A percentile compares a stretch with the other conserved stretches of the same genome.
Conservation (phyloP, 1,284 basidiomycete species). For the Erythrobasidium hasegawianum region DNA sequence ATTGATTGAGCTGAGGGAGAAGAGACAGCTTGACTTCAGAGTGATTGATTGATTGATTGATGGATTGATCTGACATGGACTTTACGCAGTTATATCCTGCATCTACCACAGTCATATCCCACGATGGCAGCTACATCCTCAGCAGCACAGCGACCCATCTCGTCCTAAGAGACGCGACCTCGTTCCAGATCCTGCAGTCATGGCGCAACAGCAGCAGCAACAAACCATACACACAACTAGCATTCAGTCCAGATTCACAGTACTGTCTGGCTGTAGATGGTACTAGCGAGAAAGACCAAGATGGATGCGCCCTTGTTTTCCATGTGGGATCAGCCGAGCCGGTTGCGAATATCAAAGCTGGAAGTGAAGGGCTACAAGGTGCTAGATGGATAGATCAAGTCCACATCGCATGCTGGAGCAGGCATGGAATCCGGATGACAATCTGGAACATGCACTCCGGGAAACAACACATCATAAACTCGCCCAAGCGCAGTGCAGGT, state of each 20-base stretch:
- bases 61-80: slow-evolving; percentile 7
- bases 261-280: slow-evolving; percentile 20
- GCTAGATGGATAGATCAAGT: slow-evolving; percentile 17
- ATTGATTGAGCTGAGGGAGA: not conserved
- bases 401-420: slow-evolving; percentile 21
- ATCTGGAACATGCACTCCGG: slow-evolving; percentile 35
- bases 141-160: slow-evolving; percentile 10
- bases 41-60: not conserved
- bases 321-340: slow-evolving; percentile 3
- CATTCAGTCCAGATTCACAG: slow-evolving; percentile 13
- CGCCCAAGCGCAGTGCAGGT: slow-evolving; percentile 35
- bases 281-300: too few relatives aligned
- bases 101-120: slow-evolving; percentile 10
- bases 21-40: not conserved
- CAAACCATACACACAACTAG: slow-evolving; percentile 8
- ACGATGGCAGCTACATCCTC: slow-evolving; percentile 6
- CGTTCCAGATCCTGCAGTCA: slow-evolving; percentile 31
- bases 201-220: slow-evolving; percentile 1
- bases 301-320: slow-evolving; percentile 20
- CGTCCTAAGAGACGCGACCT: slow-evolving; percentile 24
- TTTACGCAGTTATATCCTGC: slow-evolving; percentile 14
- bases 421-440: slow-evolving; percentile 34
- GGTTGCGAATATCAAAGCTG: slow-evolving; percentile 15
- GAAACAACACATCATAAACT: slow-evolving; percentile 34
- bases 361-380: slow-evolving; percentile 27